These are phyloP conservation scores for Malus orientalis DNA, from an alignment of 306 rosid species.

Conservation along the genomic window DNA sequence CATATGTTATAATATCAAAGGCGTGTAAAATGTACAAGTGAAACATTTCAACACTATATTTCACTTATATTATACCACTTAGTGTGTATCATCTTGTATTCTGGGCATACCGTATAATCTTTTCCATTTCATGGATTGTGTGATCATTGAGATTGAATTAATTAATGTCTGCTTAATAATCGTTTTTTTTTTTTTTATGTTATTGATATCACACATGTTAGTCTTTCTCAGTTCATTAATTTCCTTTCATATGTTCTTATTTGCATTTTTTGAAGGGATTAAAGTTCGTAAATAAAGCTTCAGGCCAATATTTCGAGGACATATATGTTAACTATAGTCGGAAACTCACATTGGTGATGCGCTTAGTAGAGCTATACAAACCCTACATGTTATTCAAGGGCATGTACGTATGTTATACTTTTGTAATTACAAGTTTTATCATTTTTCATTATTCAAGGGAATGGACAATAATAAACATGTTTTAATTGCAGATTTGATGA, in stretches of 20 bases:
- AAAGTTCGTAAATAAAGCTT: constrained; percentile 9
- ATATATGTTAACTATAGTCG: neutral
- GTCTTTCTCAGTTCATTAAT: neutral
- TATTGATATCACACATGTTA: neutral
- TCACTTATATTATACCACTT: too few species aligned
- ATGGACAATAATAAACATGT: neutral
- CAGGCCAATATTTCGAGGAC: neutral
- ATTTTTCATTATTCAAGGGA: neutral
- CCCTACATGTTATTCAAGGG: constrained; percentile 29
- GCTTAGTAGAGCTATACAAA: constrained; percentile 28
- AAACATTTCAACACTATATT: too few species aligned
- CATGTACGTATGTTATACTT: constrained; percentile 2
- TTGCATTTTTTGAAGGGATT: constrained; percentile 20
- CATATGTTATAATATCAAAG: too few species aligned
- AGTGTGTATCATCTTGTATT: too few species aligned
- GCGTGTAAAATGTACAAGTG: too few species aligned
- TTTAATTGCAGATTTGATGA: constrained; percentile 30
- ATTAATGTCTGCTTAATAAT: too few species aligned
- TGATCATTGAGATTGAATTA: too few species aligned
- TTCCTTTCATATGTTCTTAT: neutral
- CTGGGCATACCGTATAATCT: too few species aligned
- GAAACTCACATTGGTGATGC: constrained; percentile 13
- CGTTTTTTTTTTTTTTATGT: too few species aligned
- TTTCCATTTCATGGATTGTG: too few species aligned
- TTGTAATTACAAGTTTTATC: neutral